phyloP scores from a whole-genome alignment of 371 early-diverging fungal species.

The Saksenaea oblongispora region DNA sequence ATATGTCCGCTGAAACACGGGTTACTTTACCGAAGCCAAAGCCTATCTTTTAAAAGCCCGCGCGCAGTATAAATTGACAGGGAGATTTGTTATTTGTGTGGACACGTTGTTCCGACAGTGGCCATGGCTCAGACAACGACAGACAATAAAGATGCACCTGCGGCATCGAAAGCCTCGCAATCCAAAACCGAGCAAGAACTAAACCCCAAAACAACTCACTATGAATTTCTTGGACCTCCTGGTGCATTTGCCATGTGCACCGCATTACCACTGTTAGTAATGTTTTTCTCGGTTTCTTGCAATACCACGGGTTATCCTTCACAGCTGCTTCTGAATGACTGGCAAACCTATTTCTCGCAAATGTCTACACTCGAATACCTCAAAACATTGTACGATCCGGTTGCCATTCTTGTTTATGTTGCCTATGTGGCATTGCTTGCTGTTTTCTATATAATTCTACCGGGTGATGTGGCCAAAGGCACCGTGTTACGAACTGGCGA shows the following conservation, averaged over 20 bases:
- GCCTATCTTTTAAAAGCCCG: neutral
- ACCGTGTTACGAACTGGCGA: constrained; percentile 68
- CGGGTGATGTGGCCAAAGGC: constrained; percentile 71
- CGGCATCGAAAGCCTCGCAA: neutral
- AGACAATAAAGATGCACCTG: neutral
- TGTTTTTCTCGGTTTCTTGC: constrained; percentile 45
- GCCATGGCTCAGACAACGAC: neutral
- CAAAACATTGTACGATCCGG: constrained; percentile 33
- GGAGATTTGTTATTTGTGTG: neutral
- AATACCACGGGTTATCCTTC: constrained; percentile 46
- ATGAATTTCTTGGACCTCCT: constrained; percentile 84
- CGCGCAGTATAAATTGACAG: neutral
- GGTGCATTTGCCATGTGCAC: constrained; percentile 71
- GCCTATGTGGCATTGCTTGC: constrained; percentile 75
- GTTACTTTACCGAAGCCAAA: neutral
- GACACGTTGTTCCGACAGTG: neutral
- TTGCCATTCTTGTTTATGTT: constrained; percentile 63
- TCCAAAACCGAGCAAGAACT: constrained; percentile 19
- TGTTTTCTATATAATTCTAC: constrained; percentile 63
- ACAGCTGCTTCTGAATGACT: constrained; percentile 26
- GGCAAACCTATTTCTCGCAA: constrained; percentile 13
- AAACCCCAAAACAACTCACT: constrained; percentile 60
- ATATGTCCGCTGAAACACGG: neutral
- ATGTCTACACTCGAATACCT: constrained; percentile 24
- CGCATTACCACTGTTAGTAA: constrained; percentile 61